Percentiles rank a stretch among this genome's conserved stretches.
Conservation (phyloP, 257 asterid species). For the Leonotis leonurus region DNA sequence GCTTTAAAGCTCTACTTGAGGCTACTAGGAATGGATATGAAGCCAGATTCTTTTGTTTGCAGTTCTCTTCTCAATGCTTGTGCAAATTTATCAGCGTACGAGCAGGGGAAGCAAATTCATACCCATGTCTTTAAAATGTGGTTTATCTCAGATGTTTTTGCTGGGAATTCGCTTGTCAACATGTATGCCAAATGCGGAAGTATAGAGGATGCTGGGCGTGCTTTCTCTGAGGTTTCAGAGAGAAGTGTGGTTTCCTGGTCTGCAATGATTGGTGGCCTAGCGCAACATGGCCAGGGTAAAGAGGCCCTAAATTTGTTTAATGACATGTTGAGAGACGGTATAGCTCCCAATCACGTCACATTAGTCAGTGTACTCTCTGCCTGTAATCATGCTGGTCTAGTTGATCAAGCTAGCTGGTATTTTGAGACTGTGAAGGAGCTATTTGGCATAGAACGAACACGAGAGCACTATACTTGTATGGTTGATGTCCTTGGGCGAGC, state of each 20-base stretch:
- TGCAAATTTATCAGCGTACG: constrained; percentile 69
- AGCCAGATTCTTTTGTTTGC: constrained; percentile 68
- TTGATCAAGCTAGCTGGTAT: constrained; percentile 47
- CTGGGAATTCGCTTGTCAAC: too few species aligned
- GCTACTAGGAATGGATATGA: too few species aligned
- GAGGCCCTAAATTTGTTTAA: constrained; percentile 44
- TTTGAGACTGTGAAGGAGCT: constrained; percentile 48
- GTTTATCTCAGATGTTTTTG: too few species aligned
- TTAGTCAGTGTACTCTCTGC: too few species aligned
- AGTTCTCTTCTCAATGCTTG: constrained; percentile 65
- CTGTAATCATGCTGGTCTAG: constrained; percentile 71
- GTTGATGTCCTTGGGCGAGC: constrained; percentile 69
- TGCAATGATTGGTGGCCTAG: constrained; percentile 75
- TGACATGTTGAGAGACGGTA: constrained; percentile 45
- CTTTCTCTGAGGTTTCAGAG: constrained; percentile 45
- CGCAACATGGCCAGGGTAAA: constrained; percentile 66
- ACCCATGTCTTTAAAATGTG: constrained; percentile 54
- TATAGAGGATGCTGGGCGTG: constrained; percentile 48
- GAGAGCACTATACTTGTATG: constrained; percentile 82
- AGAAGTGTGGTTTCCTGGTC: too few species aligned
- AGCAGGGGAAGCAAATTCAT: constrained; percentile 71
- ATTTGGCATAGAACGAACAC: constrained; percentile 49
- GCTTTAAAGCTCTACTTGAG: too few species aligned
- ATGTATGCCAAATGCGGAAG: constrained; percentile 84
- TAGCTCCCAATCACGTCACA: constrained; percentile 60